A percentile compares a stretch with the other conserved stretches of the same genome.
phyloP scores from a whole-genome alignment of 148 eudicot species.

The Gaultheria prostrata region DNA sequence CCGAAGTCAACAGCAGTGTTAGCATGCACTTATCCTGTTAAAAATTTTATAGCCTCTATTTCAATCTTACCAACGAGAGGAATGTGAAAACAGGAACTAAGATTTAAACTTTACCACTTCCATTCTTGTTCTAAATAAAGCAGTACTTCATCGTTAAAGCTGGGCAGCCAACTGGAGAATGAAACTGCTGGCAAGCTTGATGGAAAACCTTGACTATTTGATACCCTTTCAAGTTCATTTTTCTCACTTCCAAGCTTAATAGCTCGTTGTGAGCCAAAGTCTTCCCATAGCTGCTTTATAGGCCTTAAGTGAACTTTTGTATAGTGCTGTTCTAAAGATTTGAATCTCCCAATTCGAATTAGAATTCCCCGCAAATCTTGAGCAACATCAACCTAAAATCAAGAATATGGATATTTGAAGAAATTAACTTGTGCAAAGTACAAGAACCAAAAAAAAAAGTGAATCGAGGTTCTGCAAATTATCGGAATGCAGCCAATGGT shows the following conservation, averaged over 20 bases:
- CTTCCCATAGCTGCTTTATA: constrained; percentile 85
- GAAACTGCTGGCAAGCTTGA: constrained; percentile 44
- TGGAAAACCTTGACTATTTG: constrained; percentile 46
- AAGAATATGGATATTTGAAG: constrained; percentile 7
- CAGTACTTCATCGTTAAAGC: constrained; percentile 84
- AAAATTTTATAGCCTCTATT: not conserved
- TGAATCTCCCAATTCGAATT: constrained; percentile 82
- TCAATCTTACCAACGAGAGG: constrained; percentile 5
- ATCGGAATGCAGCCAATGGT: not conserved
- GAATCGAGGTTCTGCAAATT: not conserved
- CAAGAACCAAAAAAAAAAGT: not conserved
- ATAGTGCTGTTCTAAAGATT: constrained; percentile 81
- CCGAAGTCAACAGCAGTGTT: not conserved
- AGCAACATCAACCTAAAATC: constrained; percentile 69
- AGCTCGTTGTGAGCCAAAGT: constrained; percentile 68
- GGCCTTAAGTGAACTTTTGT: constrained; percentile 81
- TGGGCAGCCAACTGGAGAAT: constrained; percentile 82
- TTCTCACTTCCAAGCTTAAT: constrained; percentile 56
- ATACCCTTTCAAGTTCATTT: constrained; percentile 49
- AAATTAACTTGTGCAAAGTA: not conserved
- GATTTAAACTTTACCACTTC: constrained; percentile 66
- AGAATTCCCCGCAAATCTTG: constrained; percentile 89
- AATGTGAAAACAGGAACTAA: constrained; percentile 7
- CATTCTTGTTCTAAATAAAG: constrained; percentile 98
- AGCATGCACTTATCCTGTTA: not conserved